Evolutionary conservation across 495 filamentous ascomycete genomes (phyloP).

Genomic region (Xylaria palmicola): DNA sequence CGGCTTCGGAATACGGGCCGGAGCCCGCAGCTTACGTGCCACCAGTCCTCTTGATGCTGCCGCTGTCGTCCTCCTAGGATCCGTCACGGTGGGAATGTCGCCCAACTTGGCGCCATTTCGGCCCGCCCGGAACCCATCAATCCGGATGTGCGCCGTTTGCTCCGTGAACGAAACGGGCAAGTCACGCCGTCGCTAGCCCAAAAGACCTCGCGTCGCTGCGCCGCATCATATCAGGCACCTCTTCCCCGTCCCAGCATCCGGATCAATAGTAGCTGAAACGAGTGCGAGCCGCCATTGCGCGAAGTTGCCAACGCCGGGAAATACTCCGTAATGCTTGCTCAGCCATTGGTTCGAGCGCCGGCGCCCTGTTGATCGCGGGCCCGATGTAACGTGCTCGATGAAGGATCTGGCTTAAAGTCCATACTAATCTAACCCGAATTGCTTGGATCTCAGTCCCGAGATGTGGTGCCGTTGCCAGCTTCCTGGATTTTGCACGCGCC

Average conservation of each 20-base stretch:
- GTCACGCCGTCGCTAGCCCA: slow-evolving; percentile 9
- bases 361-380: not conserved
- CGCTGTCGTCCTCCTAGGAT: not conserved
- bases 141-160: not conserved
- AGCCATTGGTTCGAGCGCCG: not conserved
- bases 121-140: slow-evolving; percentile 10
- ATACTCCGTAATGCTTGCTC: not conserved
- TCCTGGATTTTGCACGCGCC: slow-evolving; percentile 2
- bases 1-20: slow-evolving; percentile 3
- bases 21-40: not conserved
- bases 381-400: not conserved
- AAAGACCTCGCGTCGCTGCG: not conserved
- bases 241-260: not conserved
- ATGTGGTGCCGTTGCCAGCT: slow-evolving; percentile 1
- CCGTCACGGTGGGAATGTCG: not conserved
- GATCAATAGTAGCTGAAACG: not conserved
- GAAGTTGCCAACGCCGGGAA: not conserved
- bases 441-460: not conserved
- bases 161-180: slow-evolving; percentile 20
- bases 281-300: not conserved
- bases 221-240: not conserved
- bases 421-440: too few relatives aligned
- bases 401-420: not conserved
- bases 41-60: not conserved
- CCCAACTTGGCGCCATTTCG: slow-evolving; percentile 11